Percentiles rank a stretch among this genome's conserved stretches.
phyloP scores from a whole-genome alignment of 1,284 basidiomycete genomes.

The Fomitopsis schrenkii region DNA sequence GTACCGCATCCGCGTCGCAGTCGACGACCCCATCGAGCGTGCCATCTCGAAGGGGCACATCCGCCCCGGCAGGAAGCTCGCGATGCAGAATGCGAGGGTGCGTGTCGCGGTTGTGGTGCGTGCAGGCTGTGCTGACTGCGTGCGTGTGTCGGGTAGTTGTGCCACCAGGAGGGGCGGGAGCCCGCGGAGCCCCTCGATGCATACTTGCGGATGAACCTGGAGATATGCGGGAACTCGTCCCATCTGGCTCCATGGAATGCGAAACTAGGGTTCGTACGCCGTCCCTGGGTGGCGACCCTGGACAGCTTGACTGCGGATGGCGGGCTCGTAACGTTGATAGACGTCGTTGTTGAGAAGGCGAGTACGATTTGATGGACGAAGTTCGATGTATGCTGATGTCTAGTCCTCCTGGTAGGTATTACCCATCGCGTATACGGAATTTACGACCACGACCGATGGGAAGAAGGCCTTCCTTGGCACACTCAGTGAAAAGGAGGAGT shows the following conservation, averaged over 20 bases:
- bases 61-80: conserved; percentile 79
- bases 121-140: conserved; percentile 43
- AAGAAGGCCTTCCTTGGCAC: conserved; percentile 58
- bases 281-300: conserved; percentile 70
- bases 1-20: conserved; percentile 80
- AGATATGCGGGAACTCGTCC: conserved; percentile 80
- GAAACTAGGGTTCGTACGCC: conserved; percentile 72
- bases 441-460: conserved; percentile 42
- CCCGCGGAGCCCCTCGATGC: conserved; percentile 83
- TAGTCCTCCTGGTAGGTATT: conserved; percentile 39
- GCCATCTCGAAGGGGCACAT: conserved; percentile 70
- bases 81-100: conserved; percentile 77
- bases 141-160: conserved; percentile 21
- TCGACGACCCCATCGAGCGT: conserved; percentile 71
- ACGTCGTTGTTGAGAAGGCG: conserved; percentile 72
- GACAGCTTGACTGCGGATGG: conserved; percentile 82
- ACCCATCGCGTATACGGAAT: conserved; percentile 64
- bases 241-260: conserved; percentile 86
- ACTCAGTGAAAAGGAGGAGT: conserved; percentile 71
- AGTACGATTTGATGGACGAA: neutral
- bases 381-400: conserved; percentile 16
- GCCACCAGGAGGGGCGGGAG: conserved; percentile 58
- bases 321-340: conserved; percentile 73
- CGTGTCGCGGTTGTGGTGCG: conserved; percentile 18
- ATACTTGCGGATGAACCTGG: conserved; percentile 63